A percentile compares a stretch with the other conserved stretches of the same genome.
Conservation (phyloP, 148 eudicot genomes). For the Chenopodium formosanum region DNA sequence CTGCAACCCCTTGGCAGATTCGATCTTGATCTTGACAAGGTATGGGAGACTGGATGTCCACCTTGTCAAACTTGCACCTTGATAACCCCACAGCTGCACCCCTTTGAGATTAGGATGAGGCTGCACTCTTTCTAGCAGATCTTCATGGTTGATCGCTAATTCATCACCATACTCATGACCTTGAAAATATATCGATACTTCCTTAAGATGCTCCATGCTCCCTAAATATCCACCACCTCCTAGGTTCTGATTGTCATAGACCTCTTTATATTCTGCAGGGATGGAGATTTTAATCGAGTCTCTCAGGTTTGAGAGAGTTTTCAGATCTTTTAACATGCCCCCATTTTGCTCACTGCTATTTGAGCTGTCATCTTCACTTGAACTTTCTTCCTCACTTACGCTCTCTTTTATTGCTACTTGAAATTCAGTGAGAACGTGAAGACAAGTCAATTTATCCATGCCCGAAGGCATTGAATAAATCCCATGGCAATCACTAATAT, state of each 20-base stretch:
- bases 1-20: background rate
- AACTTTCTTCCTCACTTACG: background rate
- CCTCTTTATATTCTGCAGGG: background rate
- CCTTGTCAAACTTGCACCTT: constrained; percentile 3
- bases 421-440: background rate
- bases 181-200: background rate
- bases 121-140: constrained; percentile 15
- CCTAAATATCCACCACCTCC: constrained; percentile 5
- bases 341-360: background rate
- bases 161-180: background rate
- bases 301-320: background rate
- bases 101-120: constrained; percentile 11
- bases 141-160: background rate
- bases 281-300: background rate
- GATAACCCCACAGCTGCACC: background rate
- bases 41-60: constrained; percentile 25
- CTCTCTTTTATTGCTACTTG: background rate
- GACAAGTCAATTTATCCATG: constrained; percentile 13
- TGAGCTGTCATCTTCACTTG: background rate
- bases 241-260: background rate
- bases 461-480: constrained; percentile 16
- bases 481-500: background rate
- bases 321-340: constrained; percentile 13
- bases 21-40: constrained; percentile 12
- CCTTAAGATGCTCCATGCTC: constrained; percentile 7